Conservation (phyloP, 768 basidiomycete genomes). For the Leccinum ochraceum region DNA sequence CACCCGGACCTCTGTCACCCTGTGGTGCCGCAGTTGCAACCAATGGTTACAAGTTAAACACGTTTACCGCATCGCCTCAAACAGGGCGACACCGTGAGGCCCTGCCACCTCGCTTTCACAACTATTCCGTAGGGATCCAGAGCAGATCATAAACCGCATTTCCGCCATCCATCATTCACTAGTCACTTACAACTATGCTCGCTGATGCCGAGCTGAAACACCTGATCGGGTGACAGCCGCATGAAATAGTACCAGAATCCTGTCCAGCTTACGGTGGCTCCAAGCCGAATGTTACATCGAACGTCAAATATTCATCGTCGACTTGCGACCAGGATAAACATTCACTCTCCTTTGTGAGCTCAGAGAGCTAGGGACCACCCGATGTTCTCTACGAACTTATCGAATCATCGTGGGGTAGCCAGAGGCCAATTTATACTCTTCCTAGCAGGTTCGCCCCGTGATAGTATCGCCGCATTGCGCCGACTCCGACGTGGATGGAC, state of each 20-base stretch:
- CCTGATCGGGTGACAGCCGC: too few relatives aligned
- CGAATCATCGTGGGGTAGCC: too few relatives aligned
- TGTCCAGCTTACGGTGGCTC: neutral
- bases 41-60: neutral
- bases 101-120: neutral
- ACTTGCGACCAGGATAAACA: too few relatives aligned
- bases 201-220: too few relatives aligned
- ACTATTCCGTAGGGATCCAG: neutral
- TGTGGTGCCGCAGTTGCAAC: neutral
- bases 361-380: too few relatives aligned
- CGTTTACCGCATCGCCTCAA: neutral
- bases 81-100: neutral
- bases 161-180: too few relatives aligned
- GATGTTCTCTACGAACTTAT: too few relatives aligned
- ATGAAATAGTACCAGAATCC: neutral
- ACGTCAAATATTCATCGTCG: neutral
- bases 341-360: too few relatives aligned
- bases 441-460: too few relatives aligned
- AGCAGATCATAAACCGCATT: neutral
- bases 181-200: too few relatives aligned
- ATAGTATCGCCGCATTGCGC: too few relatives aligned
- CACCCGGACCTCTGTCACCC: slow-evolving; percentile 33
- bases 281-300: neutral
- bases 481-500: neutral
- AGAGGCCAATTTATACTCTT: too few relatives aligned